Base-by-base conservation (phyloP, 768 basidiomycete genomes). In the Collybia mongolica region DNA sequence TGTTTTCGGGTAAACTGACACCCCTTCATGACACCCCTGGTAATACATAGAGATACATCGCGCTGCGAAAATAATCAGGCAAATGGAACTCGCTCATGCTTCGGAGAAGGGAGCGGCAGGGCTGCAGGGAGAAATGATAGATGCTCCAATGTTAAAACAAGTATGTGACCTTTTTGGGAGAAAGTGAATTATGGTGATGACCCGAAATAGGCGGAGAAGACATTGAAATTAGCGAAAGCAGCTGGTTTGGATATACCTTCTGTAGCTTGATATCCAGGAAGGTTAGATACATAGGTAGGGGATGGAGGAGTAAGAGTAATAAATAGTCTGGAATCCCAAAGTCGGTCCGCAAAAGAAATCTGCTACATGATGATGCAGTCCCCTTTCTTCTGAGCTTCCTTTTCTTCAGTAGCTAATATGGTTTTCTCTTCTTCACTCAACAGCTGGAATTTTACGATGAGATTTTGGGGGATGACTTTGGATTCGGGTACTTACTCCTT, bases 61-160 rank as follows among this genome's bases (percentile, higher is more conserved):
- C 40, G 93, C 93, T 0, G 81, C 77, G 9, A 82, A 77, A 51
- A 90, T 97, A 39, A 64, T 92, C 22, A 76, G 75, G 40, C 75
- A 71, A 45, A 89, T 91, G 88, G 67, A 76, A 40, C 57, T 67
- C 4, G 83, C 85, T 0, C 76, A 88, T 59, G 68, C 65, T 15
- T 69, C 72, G 11, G 66, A 69, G 43, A 72, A 68, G 26, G 90
- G 90, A 3, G 93, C 93, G 2, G 80, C 88, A 37, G 91, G 90
- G 0, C 71, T 93, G 20, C 84, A 86, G 41, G 84, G 82, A 42
- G 83, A 86, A 60, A 94, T 95, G 93, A 87, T 95, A 29, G 93
- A 96, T 65, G 88, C 88, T 6, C 93, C 93, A 0, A 92, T 96
- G 86, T 72, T 95, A 38, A 88, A 90, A 64, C 90, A 90, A 78